Evolutionary conservation across 148 eudicot species (phyloP).

Genomic region (Silene latifolia): DNA sequence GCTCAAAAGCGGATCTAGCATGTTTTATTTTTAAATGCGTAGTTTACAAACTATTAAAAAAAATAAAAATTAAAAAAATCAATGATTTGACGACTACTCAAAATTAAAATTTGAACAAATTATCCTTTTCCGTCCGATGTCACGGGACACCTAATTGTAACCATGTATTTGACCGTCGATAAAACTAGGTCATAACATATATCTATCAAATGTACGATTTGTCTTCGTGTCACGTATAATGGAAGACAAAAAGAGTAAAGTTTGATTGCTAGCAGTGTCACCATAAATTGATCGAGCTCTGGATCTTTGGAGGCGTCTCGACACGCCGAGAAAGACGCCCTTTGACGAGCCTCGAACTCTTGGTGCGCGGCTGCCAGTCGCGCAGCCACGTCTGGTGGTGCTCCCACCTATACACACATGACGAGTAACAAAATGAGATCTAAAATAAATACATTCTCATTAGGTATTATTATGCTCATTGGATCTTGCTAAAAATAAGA

Average conservation of each 20-base stretch:
- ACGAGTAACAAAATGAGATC: not conserved
- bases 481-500: no score
- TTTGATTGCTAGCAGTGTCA: not conserved
- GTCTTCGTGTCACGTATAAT: not conserved
- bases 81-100: not conserved
- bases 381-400: constrained; percentile 86
- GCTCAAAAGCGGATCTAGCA: not conserved
- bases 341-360: constrained; percentile 70
- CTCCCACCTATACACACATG: constrained; percentile 56
- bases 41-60: no score
- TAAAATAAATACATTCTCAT: not conserved
- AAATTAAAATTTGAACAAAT: not conserved
- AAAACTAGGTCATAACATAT: not conserved
- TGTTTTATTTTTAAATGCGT: no score
- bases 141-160: no score
- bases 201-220: not conserved
- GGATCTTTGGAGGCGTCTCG: constrained; percentile 71
- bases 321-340: constrained; percentile 35
- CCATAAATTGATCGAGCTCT: constrained; percentile 97
- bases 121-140: not conserved
- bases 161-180: not conserved
- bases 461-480: not conserved
- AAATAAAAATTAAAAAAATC: no score
- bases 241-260: not conserved
- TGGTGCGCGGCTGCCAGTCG: constrained; percentile 59